These are phyloP conservation scores for Moricandia moricandioides DNA, from an alignment of 345 rosid species.

Conservation along the genomic window DNA sequence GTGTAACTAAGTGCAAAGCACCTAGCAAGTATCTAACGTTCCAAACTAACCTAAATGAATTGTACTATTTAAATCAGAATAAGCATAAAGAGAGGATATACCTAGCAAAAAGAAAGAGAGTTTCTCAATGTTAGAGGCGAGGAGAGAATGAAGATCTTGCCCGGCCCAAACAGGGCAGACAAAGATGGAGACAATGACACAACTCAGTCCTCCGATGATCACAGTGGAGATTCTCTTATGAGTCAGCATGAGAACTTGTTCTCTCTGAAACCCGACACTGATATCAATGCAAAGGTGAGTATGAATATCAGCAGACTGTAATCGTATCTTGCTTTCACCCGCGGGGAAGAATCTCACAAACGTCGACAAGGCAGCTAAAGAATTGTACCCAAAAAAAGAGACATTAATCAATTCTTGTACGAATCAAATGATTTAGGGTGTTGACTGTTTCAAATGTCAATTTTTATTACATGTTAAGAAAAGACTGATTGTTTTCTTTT, in stretches of 20 bases:
- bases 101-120: constrained; percentile 64
- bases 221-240: constrained; percentile 63
- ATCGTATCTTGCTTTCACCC: constrained; percentile 78
- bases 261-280: constrained; percentile 64
- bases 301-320: constrained; percentile 74
- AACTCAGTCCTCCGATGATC: constrained; percentile 54
- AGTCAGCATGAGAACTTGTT: constrained; percentile 49
- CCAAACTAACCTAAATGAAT: constrained; percentile 14
- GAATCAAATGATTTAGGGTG: background rate
- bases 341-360: constrained; percentile 77
- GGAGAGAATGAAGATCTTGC: constrained; percentile 54
- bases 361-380: constrained; percentile 58
- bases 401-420: background rate
- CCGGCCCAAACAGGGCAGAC: constrained; percentile 77
- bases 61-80: background rate
- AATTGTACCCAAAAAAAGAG: background rate
- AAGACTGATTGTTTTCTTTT: background rate
- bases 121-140: constrained; percentile 51
- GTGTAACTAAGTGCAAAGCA: constrained; percentile 24
- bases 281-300: constrained; percentile 67
- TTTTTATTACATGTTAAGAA: background rate
- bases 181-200: constrained; percentile 47
- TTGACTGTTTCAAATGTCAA: background rate
- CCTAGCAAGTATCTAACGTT: background rate
- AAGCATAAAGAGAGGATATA: constrained; percentile 19